These are phyloP conservation scores for Fraxinus quadrangulata DNA, from an alignment of 257 asterid genomes.

Conservation along the genomic window DNA sequence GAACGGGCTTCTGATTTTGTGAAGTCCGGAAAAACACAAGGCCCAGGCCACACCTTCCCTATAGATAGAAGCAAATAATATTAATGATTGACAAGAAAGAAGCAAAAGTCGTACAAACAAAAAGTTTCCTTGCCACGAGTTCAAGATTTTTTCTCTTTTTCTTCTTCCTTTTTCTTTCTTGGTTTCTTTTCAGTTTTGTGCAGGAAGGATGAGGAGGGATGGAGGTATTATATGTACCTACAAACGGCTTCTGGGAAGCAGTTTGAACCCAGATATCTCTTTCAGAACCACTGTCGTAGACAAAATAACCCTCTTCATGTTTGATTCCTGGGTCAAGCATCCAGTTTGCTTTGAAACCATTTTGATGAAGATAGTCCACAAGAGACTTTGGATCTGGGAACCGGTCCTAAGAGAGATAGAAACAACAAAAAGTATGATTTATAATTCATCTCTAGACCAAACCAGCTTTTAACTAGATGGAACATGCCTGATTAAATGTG, in stretches of 20 bases:
- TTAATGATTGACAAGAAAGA: slow-evolving; percentile 14
- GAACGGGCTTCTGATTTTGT: slow-evolving; percentile 74
- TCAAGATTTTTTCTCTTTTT: not conserved
- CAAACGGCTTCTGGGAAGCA: slow-evolving; percentile 68
- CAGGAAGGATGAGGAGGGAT: not conserved
- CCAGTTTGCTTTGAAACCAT: slow-evolving; percentile 87
- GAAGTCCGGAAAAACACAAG: slow-evolving; percentile 93
- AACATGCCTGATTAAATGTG: slow-evolving; percentile 77
- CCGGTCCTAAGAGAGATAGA: slow-evolving; percentile 50
- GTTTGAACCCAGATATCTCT: slow-evolving; percentile 79
- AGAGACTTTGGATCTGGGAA: slow-evolving; percentile 84
- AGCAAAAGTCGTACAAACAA: not conserved
- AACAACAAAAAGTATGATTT: no score
- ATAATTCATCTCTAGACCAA: slow-evolving; percentile 4
- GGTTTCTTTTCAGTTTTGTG: not conserved
- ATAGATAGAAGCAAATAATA: slow-evolving; percentile 27
- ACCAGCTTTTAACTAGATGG: slow-evolving; percentile 1
- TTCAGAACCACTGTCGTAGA: slow-evolving; percentile 81
- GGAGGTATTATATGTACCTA: slow-evolving; percentile 46
- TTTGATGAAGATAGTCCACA: slow-evolving; percentile 67
- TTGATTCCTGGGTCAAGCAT: slow-evolving; percentile 98
- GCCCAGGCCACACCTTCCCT: slow-evolving; percentile 99
- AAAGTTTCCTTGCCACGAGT: not conserved
- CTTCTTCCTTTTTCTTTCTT: not conserved
- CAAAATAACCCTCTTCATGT: slow-evolving; percentile 75